Evolutionary conservation across 2,329 filamentous ascomycete species (phyloP).

Genomic region (Ilyonectria sp.): DNA sequence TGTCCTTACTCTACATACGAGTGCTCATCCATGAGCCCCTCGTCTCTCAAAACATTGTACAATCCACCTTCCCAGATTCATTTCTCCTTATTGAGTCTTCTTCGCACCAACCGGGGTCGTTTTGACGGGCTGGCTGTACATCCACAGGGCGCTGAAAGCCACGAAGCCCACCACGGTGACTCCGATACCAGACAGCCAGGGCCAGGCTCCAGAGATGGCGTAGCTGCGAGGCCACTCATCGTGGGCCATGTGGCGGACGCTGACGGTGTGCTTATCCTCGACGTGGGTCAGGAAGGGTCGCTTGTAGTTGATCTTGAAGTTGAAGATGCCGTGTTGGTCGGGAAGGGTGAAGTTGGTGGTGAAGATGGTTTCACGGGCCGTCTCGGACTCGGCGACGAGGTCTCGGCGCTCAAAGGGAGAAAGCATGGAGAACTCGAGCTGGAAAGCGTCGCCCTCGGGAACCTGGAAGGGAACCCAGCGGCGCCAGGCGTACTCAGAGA

Average conservation of each 20-base stretch:
- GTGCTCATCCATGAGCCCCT: slow-evolving; percentile 22
- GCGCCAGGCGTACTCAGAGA: slow-evolving; percentile 87
- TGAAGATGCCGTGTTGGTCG: slow-evolving; percentile 99
- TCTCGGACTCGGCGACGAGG: slow-evolving; percentile 71
- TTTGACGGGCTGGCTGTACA: slow-evolving; percentile 74
- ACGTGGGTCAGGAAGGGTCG: slow-evolving; percentile 90
- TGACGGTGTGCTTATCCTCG: slow-evolving; percentile 95
- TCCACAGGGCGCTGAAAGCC: slow-evolving; percentile 88
- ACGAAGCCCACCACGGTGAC: slow-evolving; percentile 89
- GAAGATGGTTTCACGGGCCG: slow-evolving; percentile 80
- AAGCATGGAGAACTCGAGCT: slow-evolving; percentile 99
- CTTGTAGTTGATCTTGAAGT: slow-evolving; percentile 98
- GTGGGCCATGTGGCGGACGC: slow-evolving; percentile 96
- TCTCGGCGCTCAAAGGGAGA: slow-evolving; percentile 94
- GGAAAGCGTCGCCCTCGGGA: slow-evolving; percentile 79
- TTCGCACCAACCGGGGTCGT: slow-evolving; percentile 54
- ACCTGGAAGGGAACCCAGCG: slow-evolving; percentile 82
- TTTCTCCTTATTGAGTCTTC: slow-evolving; percentile 62
- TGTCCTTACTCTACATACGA: slow-evolving; percentile 41
- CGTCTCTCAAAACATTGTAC: slow-evolving; percentile 29
- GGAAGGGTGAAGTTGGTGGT: slow-evolving; percentile 84
- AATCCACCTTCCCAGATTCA: slow-evolving; percentile 31
- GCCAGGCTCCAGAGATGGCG: slow-evolving; percentile 91
- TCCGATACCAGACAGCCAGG: slow-evolving; percentile 91
- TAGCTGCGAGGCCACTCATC: slow-evolving; percentile 96